Conservation (phyloP, 805 yeast species). For the Saccharomyces jurei region DNA sequence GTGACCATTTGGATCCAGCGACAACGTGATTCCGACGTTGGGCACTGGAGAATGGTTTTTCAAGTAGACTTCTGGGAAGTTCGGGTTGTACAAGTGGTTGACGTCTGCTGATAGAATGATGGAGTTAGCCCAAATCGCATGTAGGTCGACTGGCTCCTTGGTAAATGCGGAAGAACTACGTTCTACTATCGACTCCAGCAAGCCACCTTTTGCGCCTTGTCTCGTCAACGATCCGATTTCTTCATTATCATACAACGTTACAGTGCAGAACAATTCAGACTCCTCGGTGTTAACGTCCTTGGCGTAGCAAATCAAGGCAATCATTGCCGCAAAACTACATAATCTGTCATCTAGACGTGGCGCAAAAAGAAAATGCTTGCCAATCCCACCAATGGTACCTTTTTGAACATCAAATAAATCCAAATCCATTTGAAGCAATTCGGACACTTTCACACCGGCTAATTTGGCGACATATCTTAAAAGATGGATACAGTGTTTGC, state of each 20-base stretch:
- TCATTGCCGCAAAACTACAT: slow-evolving; percentile 66
- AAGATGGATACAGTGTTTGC: slow-evolving; percentile 58
- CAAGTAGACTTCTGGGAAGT: slow-evolving; percentile 57
- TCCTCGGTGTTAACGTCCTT: slow-evolving; percentile 35
- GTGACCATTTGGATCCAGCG: slow-evolving; percentile 72
- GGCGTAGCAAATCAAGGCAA: slow-evolving; percentile 46
- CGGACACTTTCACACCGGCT: slow-evolving; percentile 50
- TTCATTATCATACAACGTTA: slow-evolving; percentile 69
- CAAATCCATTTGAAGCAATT: slow-evolving; percentile 63
- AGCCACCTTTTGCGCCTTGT: slow-evolving; percentile 76
- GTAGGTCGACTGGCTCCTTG: slow-evolving; percentile 22
- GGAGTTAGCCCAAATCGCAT: slow-evolving; percentile 59
- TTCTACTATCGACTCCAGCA: slow-evolving; percentile 55
- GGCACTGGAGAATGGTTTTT: slow-evolving; percentile 76
- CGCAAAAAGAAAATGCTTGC: slow-evolving; percentile 66
- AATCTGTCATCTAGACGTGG: slow-evolving; percentile 83
- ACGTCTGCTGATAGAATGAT: slow-evolving; percentile 80
- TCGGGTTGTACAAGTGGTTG: slow-evolving; percentile 74
- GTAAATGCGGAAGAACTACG: slow-evolving; percentile 39
- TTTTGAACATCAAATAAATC: slow-evolving; percentile 77
- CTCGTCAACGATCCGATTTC: slow-evolving; percentile 77
- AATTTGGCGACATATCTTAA: slow-evolving; percentile 61
- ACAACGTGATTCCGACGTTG: slow-evolving; percentile 63
- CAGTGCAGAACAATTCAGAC: slow-evolving; percentile 42
- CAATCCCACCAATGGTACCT: slow-evolving; percentile 70